phyloP scores from a whole-genome alignment of 805 yeast species.

The Schizosaccharomyces osmophilus region DNA sequence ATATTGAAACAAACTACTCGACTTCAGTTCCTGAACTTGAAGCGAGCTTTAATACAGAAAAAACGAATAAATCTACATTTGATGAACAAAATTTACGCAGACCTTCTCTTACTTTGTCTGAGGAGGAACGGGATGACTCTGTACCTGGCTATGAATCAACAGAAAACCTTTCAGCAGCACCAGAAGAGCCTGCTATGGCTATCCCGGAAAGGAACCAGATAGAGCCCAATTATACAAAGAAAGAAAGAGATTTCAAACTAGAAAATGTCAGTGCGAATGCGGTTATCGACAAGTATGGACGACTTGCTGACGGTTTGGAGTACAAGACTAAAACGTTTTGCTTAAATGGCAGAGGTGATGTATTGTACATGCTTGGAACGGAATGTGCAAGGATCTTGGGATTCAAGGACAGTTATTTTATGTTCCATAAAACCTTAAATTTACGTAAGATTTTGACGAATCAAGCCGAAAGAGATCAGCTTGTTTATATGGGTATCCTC shows the following conservation, averaged over 20 bases:
- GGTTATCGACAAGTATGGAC: background rate
- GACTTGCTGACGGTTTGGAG: background rate
- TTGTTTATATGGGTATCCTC: slow-evolving; percentile 14
- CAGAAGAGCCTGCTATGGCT: slow-evolving; percentile 2
- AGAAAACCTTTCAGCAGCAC: background rate
- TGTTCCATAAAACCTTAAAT: slow-evolving; percentile 21
- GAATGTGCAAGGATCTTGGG: slow-evolving; percentile 20
- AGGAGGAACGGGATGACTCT: background rate
- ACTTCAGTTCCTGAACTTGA: no score
- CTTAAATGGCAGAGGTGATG: slow-evolving; percentile 3
- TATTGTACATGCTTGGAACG: slow-evolving; percentile 19
- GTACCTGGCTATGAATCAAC: background rate
- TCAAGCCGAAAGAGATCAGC: slow-evolving; percentile 18
- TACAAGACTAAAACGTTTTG: background rate
- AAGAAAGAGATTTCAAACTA: slow-evolving; percentile 4
- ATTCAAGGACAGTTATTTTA: slow-evolving; percentile 27
- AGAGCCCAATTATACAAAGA: background rate
- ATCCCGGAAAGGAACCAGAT: background rate
- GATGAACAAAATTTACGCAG: background rate
- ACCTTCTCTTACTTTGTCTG: background rate
- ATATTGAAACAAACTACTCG: no score
- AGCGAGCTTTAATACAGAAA: no score
- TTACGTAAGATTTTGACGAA: slow-evolving; percentile 17
- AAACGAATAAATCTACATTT: no score
- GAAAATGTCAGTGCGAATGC: slow-evolving; percentile 1